Percentiles rank a stretch among this genome's conserved stretches.
Evolutionary conservation across 2,329 filamentous ascomycete genomes (phyloP).

Genomic region (Claviceps digitariae): DNA sequence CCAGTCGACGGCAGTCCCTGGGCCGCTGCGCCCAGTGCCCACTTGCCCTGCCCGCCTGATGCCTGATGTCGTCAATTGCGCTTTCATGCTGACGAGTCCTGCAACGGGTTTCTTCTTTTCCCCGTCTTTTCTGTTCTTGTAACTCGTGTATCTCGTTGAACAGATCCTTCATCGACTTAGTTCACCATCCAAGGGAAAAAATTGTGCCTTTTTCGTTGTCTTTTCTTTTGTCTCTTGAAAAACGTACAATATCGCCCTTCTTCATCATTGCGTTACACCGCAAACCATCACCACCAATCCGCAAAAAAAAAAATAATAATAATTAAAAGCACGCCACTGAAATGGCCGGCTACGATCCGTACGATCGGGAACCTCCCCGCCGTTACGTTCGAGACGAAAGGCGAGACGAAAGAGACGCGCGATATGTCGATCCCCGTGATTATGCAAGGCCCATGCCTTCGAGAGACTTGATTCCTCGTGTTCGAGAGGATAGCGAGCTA

Average conservation of each 20-base stretch:
- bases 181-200: too few species aligned
- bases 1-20: background rate
- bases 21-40: background rate
- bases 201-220: background rate
- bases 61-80: background rate
- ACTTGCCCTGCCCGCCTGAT: background rate
- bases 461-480: constrained; percentile 41
- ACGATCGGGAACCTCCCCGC: constrained; percentile 37
- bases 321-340: background rate
- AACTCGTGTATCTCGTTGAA: background rate
- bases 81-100: background rate
- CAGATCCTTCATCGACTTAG: too few species aligned
- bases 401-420: constrained; percentile 36
- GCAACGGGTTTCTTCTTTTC: background rate
- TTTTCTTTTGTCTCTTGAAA: background rate
- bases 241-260: background rate
- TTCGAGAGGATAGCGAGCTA: constrained; percentile 59
- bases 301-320: too few species aligned
- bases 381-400: constrained; percentile 42
- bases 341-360: constrained; percentile 39
- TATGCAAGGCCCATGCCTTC: constrained; percentile 30
- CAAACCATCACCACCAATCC: background rate
- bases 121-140: background rate
- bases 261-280: background rate
- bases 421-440: constrained; percentile 40